A percentile compares a stretch with the other conserved stretches of the same genome.
Evolutionary conservation across 345 rosid species (phyloP).

Genomic region (Cardiospermum halicacabum): DNA sequence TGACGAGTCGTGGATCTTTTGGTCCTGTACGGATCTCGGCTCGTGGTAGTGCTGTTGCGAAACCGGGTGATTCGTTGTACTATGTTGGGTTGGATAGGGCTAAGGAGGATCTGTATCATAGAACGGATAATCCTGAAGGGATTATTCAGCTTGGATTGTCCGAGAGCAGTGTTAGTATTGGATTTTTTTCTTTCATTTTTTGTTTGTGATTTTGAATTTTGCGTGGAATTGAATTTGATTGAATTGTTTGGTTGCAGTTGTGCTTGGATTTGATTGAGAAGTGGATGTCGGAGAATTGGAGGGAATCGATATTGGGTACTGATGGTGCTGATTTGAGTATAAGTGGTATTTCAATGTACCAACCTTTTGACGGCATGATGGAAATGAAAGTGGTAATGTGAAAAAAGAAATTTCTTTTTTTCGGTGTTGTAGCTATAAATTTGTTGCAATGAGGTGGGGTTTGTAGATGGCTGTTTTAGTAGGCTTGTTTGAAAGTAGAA

Average conservation of each 20-base stretch:
- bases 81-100: constrained; percentile 65
- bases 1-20: constrained; percentile 47
- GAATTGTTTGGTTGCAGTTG: constrained; percentile 35
- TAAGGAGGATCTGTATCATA: constrained; percentile 53
- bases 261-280: constrained; percentile 84
- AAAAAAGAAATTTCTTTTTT: not conserved
- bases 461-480: not conserved
- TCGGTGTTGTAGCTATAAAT: too few relatives aligned
- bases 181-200: not conserved
- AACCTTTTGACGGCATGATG: constrained; percentile 62
- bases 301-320: constrained; percentile 36
- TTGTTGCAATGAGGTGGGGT: not conserved
- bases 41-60: constrained; percentile 53
- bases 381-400: constrained; percentile 72
- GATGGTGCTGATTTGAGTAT: constrained; percentile 42
- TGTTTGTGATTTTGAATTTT: not conserved
- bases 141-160: constrained; percentile 83
- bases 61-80: constrained; percentile 59
- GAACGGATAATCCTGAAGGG: constrained; percentile 48
- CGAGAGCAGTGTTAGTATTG: constrained; percentile 61
- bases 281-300: constrained; percentile 67
- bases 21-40: constrained; percentile 53
- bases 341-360: constrained; percentile 63
- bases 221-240: not conserved
- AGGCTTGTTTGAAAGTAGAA: not conserved